Base-by-base conservation (phyloP, 371 early-diverging fungal species). In the Synchytrium microbalum region DNA sequence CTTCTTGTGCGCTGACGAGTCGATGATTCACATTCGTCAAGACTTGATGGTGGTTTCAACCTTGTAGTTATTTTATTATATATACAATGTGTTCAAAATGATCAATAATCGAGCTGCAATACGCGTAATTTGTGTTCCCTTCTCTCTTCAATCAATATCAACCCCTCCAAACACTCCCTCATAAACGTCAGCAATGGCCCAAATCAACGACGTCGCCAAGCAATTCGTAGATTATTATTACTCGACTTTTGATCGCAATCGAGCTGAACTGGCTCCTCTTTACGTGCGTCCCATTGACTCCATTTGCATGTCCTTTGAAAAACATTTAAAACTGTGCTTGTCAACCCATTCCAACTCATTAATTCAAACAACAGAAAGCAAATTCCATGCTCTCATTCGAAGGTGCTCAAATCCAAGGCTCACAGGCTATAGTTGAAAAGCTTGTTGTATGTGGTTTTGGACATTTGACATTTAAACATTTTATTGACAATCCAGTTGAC, bases 301-400 rank as follows among this genome's bases (percentile, higher is more conserved):
- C 51, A 51, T 51, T n/a, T 51, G 13, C 14, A 51, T 14, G 14
- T 51, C n/a, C 51, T 51, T n/a, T 14, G 14, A 13, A n/a, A 51
- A 51, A 13, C 51, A 14, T 51, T 13, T 51, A 13, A 51, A 51
- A 51, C 14, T 13, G 51, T 13, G 13, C 51, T 51, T n/a, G 13
- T n/a, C n/a, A n/a, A n/a, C n/a, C n/a, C n/a, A n/a, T 51, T n/a
- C 32, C 8, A 28, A 32, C 27, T 1, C 54, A 58, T 32, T 65
- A 38, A 19, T n/a, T 32, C 28, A 51, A 68, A 27, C 8, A 56
- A 32, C 74, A 95, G 94, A 77, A 88, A 62, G 82, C 79, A 0
- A 38, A 67, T 61, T 94, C 94, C 58, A 89, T 89, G 90, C 71
- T 96, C 69, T 83, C 88, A 54, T 96, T 91, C 74, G 95, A 95